A percentile compares a stretch with the other conserved stretches of the same genome.
Evolutionary conservation across 202 grass and related monocot genomes (phyloP).

Genomic region (Setaria viridis): DNA sequence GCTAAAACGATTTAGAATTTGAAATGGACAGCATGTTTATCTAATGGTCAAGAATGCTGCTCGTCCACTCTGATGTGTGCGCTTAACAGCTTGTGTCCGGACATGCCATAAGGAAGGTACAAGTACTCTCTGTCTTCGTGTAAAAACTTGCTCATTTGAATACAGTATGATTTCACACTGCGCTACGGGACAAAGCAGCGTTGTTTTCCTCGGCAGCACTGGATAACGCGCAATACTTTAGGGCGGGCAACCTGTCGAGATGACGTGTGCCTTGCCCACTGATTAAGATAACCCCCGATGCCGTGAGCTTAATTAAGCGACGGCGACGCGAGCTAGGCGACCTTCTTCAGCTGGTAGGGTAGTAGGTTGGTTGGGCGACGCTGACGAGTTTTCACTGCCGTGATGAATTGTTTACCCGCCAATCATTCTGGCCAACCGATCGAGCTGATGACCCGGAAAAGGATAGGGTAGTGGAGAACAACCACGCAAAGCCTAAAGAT

Average conservation of each 20-base stretch:
- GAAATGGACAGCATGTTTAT: too few relatives aligned
- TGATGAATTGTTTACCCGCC: slow-evolving; percentile 7
- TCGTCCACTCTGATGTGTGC: too few relatives aligned
- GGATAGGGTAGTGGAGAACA: neutral
- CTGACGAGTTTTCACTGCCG: neutral
- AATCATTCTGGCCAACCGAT: neutral
- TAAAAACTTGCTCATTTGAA: too few relatives aligned
- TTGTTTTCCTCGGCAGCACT: slow-evolving; percentile 2
- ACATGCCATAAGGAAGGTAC: too few relatives aligned
- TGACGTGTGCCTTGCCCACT: slow-evolving; percentile 7
- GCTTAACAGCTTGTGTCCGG: too few relatives aligned
- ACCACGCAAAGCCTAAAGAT: neutral
- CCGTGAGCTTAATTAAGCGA: slow-evolving; percentile 33
- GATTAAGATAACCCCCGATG: slow-evolving; percentile 8
- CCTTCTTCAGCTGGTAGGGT: neutral
- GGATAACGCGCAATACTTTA: slow-evolving; percentile 33
- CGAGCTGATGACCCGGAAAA: neutral
- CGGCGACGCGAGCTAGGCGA: neutral
- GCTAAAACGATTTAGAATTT: too few relatives aligned
- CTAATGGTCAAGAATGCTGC: too few relatives aligned
- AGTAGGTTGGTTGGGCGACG: neutral
- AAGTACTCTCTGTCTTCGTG: too few relatives aligned
- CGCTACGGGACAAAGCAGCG: neutral
- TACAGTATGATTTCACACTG: too few relatives aligned
- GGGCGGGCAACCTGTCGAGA: neutral